Base-by-base conservation (phyloP, 164 flowering plant genomes). In the Vitis labrusca region DNA sequence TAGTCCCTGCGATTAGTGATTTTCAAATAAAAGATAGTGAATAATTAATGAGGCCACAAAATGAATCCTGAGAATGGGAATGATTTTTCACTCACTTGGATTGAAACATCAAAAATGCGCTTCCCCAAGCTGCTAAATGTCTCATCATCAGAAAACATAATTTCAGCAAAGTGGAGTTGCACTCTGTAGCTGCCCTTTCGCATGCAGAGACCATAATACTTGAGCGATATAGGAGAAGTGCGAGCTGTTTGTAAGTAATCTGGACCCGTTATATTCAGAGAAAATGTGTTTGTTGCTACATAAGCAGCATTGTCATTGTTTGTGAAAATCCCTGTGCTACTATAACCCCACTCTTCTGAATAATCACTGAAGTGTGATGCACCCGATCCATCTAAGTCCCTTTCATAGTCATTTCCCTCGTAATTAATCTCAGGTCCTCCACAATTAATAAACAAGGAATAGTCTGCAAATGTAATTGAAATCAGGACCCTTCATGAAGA, bases 141-240 rank as follows among this genome's bases (percentile, higher is more conserved):
- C 56, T 72, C 65, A 65, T 85, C 79, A 83, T 85, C 74, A 16
- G 86, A 55, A 69, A 69, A 91, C 78, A 82, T 78, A 14, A 88
- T 91, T 76, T 93, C 99, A 27, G 96, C 94, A 79, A 95, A 95
- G 74, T 91, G 96, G 48, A 95, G 96, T 50, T 61, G 69, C 52
- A 95, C 96, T 62, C 61, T 84, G 67, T 93, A 95, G 65, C 79
- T 89, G 5, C 99, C 99, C 14, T 75, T 70, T 19, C 71, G 69
- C 78, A 92, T 55, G 76, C 99, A 94, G 65, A 91, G 80, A 15
- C 92, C 98, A 74, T 85, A 91, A 75, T 91, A 94, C 68, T 75
- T 90, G 71, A 94, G 88, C 9, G 97, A 92, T 16, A 77, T 15
- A 49, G 99, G 90, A 23, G 96, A 56, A 29, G 80, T 67, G 10